A percentile compares a stretch with the other conserved stretches of the same genome.
Conservation (phyloP, 106 monocot genomes). For the Dendrobium catenatum region DNA sequence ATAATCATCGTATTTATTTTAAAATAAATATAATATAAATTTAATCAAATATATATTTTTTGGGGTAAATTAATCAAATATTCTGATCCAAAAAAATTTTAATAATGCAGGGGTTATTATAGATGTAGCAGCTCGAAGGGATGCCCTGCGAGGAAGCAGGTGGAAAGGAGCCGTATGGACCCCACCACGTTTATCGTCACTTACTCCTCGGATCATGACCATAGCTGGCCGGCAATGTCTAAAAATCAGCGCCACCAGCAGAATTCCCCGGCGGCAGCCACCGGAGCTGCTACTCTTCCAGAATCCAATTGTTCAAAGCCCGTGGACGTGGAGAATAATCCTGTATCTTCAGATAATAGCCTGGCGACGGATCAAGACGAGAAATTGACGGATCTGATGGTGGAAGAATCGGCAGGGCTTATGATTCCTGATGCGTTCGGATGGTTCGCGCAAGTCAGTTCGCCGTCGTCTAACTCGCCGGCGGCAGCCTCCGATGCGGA, state of each 20-base stretch:
- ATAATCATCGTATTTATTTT: too few relatives aligned
- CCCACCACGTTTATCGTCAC: constrained; percentile 53
- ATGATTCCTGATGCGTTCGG: constrained; percentile 14
- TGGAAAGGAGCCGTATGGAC: constrained; percentile 59
- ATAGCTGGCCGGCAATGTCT: constrained; percentile 36
- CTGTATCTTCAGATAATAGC: not conserved
- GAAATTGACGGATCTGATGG: constrained; percentile 19
- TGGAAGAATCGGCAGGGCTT: constrained; percentile 8
- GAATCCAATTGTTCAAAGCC: constrained; percentile 2
- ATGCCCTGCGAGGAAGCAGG: constrained; percentile 59
- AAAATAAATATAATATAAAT: not conserved
- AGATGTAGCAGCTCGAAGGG: constrained; percentile 68
- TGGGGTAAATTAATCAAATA: not conserved
- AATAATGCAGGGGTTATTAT: constrained; percentile 50
- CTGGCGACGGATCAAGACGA: constrained; percentile 8
- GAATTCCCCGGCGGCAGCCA: not conserved
- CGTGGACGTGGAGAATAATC: not conserved
- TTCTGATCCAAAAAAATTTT: not conserved
- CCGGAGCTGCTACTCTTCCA: not conserved
- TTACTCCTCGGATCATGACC: constrained; percentile 70
- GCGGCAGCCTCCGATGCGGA: not conserved
- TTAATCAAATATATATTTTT: not conserved
- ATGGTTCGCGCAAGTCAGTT: constrained; percentile 37
- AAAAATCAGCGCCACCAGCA: constrained; percentile 16
- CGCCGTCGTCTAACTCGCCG: constrained; percentile 18